Conservation (phyloP, 164 flowering plant species). For the Dillenia suffruticosa region DNA sequence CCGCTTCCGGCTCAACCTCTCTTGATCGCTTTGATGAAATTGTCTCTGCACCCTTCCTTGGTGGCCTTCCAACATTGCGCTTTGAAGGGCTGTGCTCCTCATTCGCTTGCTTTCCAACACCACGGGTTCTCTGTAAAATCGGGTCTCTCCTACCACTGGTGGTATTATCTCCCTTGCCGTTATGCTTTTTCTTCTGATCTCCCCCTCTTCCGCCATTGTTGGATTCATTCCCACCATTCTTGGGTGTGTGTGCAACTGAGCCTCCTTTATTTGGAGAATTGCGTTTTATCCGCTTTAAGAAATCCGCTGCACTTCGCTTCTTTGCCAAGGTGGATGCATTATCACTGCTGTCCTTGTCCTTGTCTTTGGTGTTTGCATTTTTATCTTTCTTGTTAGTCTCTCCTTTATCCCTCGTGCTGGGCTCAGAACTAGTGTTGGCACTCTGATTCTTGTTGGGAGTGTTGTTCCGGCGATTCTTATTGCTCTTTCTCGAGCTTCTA, state of each 20-base stretch:
- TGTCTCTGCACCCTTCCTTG: constrained; percentile 35
- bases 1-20: constrained; percentile 24
- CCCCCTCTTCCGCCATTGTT: constrained; percentile 12
- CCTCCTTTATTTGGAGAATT: constrained; percentile 26
- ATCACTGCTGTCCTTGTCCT: constrained; percentile 7
- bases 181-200: constrained; percentile 11
- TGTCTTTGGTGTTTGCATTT: constrained; percentile 14
- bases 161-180: too few relatives aligned
- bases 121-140: constrained; percentile 6
- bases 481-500: constrained; percentile 38
- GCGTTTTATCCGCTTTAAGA: constrained; percentile 71
- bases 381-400: constrained; percentile 12
- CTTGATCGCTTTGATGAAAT: constrained; percentile 27
- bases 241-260: constrained; percentile 5
- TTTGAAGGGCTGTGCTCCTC: constrained; percentile 35
- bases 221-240: constrained; percentile 16
- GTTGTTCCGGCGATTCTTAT: constrained; percentile 12
- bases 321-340: constrained; percentile 23
- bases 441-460: constrained; percentile 6
- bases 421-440: constrained; percentile 2
- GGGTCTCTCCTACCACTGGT: constrained; percentile 13
- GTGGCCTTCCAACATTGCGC: constrained; percentile 60
- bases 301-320: constrained; percentile 65
- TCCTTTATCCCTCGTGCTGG: constrained; percentile 12
- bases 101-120: constrained; percentile 15